A percentile compares a stretch with the other conserved stretches of the same genome.
These are phyloP conservation scores for Comarum palustre DNA, from an alignment of 306 rosid genomes.

Conservation along the genomic window DNA sequence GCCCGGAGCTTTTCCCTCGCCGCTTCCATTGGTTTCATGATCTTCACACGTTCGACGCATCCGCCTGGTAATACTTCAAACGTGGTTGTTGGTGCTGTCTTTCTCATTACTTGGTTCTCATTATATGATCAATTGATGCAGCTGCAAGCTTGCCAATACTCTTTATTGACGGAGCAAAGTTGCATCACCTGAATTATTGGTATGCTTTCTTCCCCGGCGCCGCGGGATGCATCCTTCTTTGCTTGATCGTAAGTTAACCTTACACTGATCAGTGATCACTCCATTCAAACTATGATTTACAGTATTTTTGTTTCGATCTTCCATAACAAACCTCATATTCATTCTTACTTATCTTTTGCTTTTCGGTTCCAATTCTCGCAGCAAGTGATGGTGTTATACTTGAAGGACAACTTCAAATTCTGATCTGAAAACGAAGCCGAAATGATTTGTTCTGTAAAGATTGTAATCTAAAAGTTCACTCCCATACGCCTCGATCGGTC, in stretches of 20 bases:
- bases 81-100: not conserved
- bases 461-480: not conserved
- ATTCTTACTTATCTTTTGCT: not conserved
- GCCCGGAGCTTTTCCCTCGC: slow-evolving; percentile 71
- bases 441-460: not conserved
- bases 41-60: slow-evolving; percentile 58
- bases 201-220: slow-evolving; percentile 78
- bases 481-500: not conserved
- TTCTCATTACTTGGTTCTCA: not conserved
- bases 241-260: slow-evolving; percentile 60
- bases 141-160: slow-evolving; percentile 87
- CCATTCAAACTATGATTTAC: not conserved
- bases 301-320: not conserved
- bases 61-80: slow-evolving; percentile 64
- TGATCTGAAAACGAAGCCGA: slow-evolving; percentile 28
- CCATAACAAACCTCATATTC: not conserved
- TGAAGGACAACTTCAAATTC: slow-evolving; percentile 73
- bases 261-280: not conserved
- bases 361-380: slow-evolving; percentile 30
- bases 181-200: slow-evolving; percentile 75
- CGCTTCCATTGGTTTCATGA: slow-evolving; percentile 84
- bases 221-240: slow-evolving; percentile 66
- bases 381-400: slow-evolving; percentile 77
- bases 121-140: slow-evolving; percentile 22
- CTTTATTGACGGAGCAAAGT: slow-evolving; percentile 84